These are phyloP conservation scores for Ambrosiella xylebori DNA, from an alignment of 2,329 filamentous ascomycete genomes.

Conservation along the genomic window DNA sequence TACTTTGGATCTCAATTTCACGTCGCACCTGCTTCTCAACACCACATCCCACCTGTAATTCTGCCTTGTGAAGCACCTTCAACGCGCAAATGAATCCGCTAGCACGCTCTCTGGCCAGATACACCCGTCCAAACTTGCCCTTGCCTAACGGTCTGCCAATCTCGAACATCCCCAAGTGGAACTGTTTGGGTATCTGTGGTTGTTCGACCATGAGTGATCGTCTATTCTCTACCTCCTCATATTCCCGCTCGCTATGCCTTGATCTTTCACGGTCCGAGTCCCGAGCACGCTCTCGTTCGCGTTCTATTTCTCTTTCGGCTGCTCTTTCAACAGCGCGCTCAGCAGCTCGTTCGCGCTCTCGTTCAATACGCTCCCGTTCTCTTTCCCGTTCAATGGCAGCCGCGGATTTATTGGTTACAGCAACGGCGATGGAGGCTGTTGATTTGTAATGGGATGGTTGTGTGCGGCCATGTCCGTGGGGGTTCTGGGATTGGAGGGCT, in stretches of 20 bases:
- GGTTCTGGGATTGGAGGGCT: conserved; percentile 63
- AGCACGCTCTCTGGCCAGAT: conserved; percentile 62
- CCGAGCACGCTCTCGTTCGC: conserved; percentile 2
- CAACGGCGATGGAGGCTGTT: conserved; percentile 10
- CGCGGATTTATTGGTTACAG: conserved; percentile 3
- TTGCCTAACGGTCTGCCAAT: conserved; percentile 75
- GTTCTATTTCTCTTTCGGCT: neutral
- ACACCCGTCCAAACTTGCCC: conserved; percentile 75
- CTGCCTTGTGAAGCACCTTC: conserved; percentile 73
- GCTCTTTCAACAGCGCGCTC: neutral
- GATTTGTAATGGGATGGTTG: conserved; percentile 3
- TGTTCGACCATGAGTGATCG: conserved; percentile 40
- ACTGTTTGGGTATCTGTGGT: conserved; percentile 41
- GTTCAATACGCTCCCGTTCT: conserved; percentile 7
- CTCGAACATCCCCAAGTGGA: conserved; percentile 88
- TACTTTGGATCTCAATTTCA: conserved; percentile 80
- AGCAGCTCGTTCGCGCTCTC: conserved; percentile 1
- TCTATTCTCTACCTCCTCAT: conserved; percentile 38
- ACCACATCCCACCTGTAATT: conserved; percentile 50
- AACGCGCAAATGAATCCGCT: conserved; percentile 72
- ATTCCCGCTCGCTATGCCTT: conserved; percentile 21
- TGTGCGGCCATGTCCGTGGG: conserved; percentile 18
- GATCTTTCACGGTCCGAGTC: conserved; percentile 1
- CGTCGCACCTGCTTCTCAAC: conserved; percentile 77
- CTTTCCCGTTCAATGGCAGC: conserved; percentile 7